A percentile compares a stretch with the other conserved stretches of the same genome.
Conservation (phyloP, 768 basidiomycete species). For the Kwoniella newhampshirensis region DNA sequence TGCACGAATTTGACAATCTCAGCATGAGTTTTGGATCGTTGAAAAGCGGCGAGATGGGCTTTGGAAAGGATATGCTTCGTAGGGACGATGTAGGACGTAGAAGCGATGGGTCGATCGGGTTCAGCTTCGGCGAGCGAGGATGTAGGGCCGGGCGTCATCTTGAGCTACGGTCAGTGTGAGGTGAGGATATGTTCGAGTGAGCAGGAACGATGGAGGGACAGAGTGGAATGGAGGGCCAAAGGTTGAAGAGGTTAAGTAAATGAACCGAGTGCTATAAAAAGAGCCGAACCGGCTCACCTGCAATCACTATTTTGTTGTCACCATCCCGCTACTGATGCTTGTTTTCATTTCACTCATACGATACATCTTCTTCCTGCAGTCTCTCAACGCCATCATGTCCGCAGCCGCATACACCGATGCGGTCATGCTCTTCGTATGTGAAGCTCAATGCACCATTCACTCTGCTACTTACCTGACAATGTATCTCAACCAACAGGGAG, state of each 20-base stretch:
- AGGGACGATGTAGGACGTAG: constrained; percentile 15
- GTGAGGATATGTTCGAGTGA: not conserved
- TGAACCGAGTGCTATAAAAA: no score
- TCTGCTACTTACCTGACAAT: no score
- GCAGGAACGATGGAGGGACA: not conserved
- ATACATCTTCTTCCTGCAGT: not conserved
- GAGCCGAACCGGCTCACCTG: no score
- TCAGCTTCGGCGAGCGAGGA: not conserved
- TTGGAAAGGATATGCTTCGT: constrained; percentile 71
- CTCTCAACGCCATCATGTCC: constrained; percentile 25
- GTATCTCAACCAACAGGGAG: constrained; percentile 31
- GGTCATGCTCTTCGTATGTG: constrained; percentile 48
- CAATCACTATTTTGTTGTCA: no score
- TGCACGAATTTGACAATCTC: constrained; percentile 71
- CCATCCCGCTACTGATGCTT: constrained; percentile 1
- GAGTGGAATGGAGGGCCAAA: not conserved
- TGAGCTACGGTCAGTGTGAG: not conserved
- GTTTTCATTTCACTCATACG: not conserved
- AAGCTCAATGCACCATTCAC: not conserved
- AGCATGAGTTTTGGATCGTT: constrained; percentile 68
- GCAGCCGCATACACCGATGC: constrained; percentile 35
- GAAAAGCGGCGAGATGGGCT: constrained; percentile 78
- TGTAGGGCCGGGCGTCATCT: not conserved
- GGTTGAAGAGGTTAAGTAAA: not conserved
- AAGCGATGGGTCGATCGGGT: constrained; percentile 3